Conservation (phyloP, 495 filamentous ascomycete genomes). For the Recurvomyces mirabilis region DNA sequence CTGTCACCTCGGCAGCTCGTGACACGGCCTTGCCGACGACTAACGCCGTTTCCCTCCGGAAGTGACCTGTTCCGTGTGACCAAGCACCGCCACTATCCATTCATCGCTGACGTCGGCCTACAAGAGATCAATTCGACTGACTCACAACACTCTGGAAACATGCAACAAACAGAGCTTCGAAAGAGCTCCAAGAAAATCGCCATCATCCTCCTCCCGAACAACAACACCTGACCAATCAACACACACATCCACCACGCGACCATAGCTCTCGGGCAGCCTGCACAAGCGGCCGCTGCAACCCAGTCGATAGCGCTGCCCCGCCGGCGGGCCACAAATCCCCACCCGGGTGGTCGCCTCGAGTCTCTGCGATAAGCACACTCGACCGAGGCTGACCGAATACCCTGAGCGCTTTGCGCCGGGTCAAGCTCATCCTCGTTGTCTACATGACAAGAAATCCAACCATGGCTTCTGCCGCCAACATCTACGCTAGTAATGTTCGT, state of each 20-base stretch:
- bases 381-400: not conserved
- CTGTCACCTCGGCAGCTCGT: no score
- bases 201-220: slow-evolving; percentile 23
- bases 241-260: not conserved
- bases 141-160: not conserved
- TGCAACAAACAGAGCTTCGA: not conserved
- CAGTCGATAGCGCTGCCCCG: no score
- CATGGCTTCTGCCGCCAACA: slow-evolving; percentile 11
- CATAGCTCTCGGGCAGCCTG: not conserved
- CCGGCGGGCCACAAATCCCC: no score
- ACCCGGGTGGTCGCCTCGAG: no score
- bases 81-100: no score
- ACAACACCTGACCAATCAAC: slow-evolving; percentile 12
- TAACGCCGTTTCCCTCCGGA: no score
- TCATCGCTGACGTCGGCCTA: no score
- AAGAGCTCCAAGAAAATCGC: slow-evolving; percentile 1
- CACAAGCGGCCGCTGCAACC: not conserved
- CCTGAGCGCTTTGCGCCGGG: slow-evolving; percentile 14
- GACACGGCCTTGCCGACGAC: no score
- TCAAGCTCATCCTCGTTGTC: slow-evolving; percentile 4
- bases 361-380: not conserved
- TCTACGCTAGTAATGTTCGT: not conserved
- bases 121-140: no score
- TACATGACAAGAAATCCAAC: no score
- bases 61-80: no score